Conservation (phyloP, 495 filamentous ascomycete species). For the Hypoxylon rickii region DNA sequence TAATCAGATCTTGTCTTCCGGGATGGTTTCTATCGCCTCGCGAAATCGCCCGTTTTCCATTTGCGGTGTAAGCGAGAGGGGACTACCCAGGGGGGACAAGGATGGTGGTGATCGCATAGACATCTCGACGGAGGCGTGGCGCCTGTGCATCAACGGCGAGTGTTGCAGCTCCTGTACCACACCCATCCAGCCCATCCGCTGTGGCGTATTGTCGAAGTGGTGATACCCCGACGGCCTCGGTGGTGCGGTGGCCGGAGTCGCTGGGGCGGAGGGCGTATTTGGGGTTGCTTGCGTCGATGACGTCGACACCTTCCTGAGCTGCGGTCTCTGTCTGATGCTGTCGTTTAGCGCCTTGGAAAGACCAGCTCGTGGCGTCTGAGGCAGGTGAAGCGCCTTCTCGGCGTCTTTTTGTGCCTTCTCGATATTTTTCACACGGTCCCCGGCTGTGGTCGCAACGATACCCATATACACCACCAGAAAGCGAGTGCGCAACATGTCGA, state of each 20-base stretch:
- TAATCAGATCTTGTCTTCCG: slow-evolving; percentile 21
- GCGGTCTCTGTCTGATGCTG: slow-evolving; percentile 45
- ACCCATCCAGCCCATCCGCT: slow-evolving; percentile 55
- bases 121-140: slow-evolving; percentile 57
- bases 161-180: slow-evolving; percentile 58
- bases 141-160: slow-evolving; percentile 53
- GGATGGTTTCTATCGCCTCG: slow-evolving; percentile 15
- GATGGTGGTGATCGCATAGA: slow-evolving; percentile 43
- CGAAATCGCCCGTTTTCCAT: slow-evolving; percentile 23
- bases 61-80: slow-evolving; percentile 16
- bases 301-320: slow-evolving; percentile 47
- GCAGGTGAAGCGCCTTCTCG: slow-evolving; percentile 31
- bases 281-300: neutral
- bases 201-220: slow-evolving; percentile 42
- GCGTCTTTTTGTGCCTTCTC: slow-evolving; percentile 39
- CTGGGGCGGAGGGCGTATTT: neutral
- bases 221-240: slow-evolving; percentile 27
- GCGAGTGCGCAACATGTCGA: slow-evolving; percentile 65
- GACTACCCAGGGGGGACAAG: slow-evolving; percentile 33
- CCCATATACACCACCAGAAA: slow-evolving; percentile 61
- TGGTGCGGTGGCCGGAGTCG: neutral
- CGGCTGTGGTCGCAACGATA: slow-evolving; percentile 50
- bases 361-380: slow-evolving; percentile 40
- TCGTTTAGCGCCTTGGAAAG: slow-evolving; percentile 45
- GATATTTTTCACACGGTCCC: slow-evolving; percentile 33